Evolutionary conservation across 192 early-diverging fungal genomes (phyloP).

Genomic region (Coemansia sp.): DNA sequence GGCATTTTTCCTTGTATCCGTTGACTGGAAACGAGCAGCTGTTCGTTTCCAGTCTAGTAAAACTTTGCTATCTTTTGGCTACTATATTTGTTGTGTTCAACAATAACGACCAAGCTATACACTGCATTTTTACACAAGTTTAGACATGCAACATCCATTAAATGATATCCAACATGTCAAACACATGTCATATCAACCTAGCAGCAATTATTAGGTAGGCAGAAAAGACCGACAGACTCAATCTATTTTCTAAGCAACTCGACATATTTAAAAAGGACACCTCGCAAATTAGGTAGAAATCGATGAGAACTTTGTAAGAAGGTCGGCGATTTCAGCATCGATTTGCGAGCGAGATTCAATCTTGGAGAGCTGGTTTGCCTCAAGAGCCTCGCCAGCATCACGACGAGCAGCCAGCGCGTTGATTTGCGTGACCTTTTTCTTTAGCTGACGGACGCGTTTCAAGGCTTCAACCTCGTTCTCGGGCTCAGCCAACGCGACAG

Average conservation of each 20-base stretch:
- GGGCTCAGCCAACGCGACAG: not conserved
- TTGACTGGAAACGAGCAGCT: not conserved
- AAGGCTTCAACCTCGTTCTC: constrained; percentile 62
- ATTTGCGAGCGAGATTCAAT: constrained; percentile 28
- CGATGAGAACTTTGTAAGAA: constrained; percentile 21
- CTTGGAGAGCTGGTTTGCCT: constrained; percentile 58
- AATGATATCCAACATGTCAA: too few relatives aligned
- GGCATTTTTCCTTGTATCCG: not conserved
- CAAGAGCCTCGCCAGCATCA: constrained; percentile 74
- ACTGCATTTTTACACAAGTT: too few relatives aligned
- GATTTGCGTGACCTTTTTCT: constrained; percentile 94
- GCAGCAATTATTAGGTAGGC: not conserved
- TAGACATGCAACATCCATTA: too few relatives aligned
- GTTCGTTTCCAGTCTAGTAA: too few relatives aligned
- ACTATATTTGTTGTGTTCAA: too few relatives aligned
- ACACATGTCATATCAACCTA: too few relatives aligned
- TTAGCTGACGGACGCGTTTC: constrained; percentile 82
- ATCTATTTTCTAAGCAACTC: not conserved
- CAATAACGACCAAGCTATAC: too few relatives aligned
- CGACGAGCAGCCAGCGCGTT: constrained; percentile 76
- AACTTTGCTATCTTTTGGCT: too few relatives aligned
- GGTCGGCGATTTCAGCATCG: constrained; percentile 35
- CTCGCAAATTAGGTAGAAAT: not conserved
- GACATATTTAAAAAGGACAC: not conserved
- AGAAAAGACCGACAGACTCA: not conserved